A percentile compares a stretch with the other conserved stretches of the same genome.
phyloP scores from a whole-genome alignment of 2,329 filamentous ascomycete genomes.

The Curvularia spicifera region DNA sequence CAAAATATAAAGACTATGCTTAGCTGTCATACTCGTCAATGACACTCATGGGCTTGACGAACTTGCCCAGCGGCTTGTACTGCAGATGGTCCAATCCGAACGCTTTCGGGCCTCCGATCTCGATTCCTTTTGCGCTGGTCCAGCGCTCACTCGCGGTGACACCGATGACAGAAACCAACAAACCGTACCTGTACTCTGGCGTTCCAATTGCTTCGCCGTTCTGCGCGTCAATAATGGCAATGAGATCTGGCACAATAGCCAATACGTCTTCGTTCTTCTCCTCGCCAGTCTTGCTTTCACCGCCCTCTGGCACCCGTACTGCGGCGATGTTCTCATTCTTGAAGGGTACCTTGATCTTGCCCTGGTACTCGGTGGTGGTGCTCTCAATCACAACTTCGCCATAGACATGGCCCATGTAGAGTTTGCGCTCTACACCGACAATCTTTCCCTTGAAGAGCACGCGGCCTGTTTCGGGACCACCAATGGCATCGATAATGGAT shows the following conservation, averaged over 20 bases:
- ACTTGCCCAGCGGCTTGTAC: slow-evolving; percentile 60
- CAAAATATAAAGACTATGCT: not conserved
- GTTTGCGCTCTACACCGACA: slow-evolving; percentile 51
- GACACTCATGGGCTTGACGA: slow-evolving; percentile 61
- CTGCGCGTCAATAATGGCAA: slow-evolving; percentile 57
- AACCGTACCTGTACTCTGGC: slow-evolving; percentile 62
- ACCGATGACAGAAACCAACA: slow-evolving; percentile 60
- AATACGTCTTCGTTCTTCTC: slow-evolving; percentile 51
- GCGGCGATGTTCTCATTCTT: slow-evolving; percentile 78
- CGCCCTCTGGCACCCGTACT: slow-evolving; percentile 37
- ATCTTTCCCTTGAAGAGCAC: slow-evolving; percentile 56
- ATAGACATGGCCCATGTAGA: slow-evolving; percentile 53
- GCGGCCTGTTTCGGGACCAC: slow-evolving; percentile 45
- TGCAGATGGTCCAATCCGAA: slow-evolving; percentile 58
- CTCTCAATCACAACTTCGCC: slow-evolving; percentile 52
- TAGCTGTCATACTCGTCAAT: slow-evolving; percentile 56
- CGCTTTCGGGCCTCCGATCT: slow-evolving; percentile 58
- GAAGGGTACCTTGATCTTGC: slow-evolving; percentile 69
- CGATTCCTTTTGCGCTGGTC: slow-evolving; percentile 58
- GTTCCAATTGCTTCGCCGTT: slow-evolving; percentile 60
- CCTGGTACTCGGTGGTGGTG: slow-evolving; percentile 39
- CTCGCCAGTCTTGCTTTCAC: slow-evolving; percentile 35
- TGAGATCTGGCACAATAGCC: slow-evolving; percentile 59
- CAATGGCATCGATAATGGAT: slow-evolving; percentile 53
- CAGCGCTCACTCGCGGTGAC: slow-evolving; percentile 63